These are phyloP conservation scores for Solanum appendiculatum DNA, from an alignment of 257 asterid species.

Conservation along the genomic window DNA sequence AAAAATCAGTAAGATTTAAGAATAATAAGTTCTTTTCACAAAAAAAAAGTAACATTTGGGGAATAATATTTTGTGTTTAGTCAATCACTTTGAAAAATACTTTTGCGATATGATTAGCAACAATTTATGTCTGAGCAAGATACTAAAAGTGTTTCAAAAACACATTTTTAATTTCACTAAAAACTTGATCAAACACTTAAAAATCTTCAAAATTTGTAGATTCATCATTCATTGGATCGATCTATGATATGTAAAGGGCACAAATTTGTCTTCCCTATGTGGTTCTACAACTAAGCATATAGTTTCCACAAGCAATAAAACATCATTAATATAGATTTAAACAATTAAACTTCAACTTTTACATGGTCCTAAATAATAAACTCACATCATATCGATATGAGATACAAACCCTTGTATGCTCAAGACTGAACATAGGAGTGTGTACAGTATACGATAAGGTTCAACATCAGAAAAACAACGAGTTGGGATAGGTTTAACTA, in stretches of 20 bases:
- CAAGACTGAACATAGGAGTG: too few species aligned
- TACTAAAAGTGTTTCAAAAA: neutral
- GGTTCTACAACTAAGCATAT: conserved; percentile 55
- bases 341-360: too few species aligned
- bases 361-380: too few species aligned
- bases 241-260: conserved; percentile 58
- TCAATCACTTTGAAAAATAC: neutral
- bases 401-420: neutral
- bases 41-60: neutral
- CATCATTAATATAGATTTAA: too few species aligned
- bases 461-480: too few species aligned
- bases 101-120: neutral
- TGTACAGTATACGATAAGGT: too few species aligned
- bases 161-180: neutral
- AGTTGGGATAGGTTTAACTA: too few species aligned
- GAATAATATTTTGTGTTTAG: too few species aligned
- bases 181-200: neutral
- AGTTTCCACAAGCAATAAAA: neutral
- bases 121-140: neutral
- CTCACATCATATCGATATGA: too few species aligned
- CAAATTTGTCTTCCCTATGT: conserved; percentile 57
- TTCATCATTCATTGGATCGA: neutral
- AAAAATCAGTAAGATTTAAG: neutral
- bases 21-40: neutral
- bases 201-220: neutral